A percentile compares a stretch with the other conserved stretches of the same genome.
phyloP scores from a whole-genome alignment of 2,329 filamentous ascomycete genomes.

The Cytospora leucostoma region DNA sequence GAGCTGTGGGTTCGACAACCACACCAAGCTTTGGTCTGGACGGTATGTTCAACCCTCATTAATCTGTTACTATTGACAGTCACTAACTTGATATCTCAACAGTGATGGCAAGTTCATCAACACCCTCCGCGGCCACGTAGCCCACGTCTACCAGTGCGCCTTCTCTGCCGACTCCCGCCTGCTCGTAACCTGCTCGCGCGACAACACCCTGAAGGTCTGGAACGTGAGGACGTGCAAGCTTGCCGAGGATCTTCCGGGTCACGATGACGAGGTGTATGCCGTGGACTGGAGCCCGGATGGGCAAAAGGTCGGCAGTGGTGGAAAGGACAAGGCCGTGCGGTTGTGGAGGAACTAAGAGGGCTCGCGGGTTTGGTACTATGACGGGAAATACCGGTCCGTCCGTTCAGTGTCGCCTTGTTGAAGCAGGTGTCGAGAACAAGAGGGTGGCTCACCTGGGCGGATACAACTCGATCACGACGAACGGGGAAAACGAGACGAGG shows the following conservation, averaged over 20 bases:
- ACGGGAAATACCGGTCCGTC: background rate
- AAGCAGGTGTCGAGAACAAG: background rate
- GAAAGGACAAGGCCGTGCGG: slow-evolving; percentile 81
- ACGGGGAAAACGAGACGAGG: too few relatives aligned
- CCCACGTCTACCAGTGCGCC: slow-evolving; percentile 86
- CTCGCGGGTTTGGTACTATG: background rate
- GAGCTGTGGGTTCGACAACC: slow-evolving; percentile 89
- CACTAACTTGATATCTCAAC: slow-evolving; percentile 8
- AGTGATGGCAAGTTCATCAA: slow-evolving; percentile 77
- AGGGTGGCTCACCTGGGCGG: background rate
- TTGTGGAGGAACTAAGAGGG: slow-evolving; percentile 61
- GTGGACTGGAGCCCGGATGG: slow-evolving; percentile 96
- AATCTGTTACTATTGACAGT: background rate
- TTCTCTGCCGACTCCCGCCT: slow-evolving; percentile 93
- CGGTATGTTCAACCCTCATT: slow-evolving; percentile 45
- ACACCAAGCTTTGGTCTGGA: slow-evolving; percentile 89
- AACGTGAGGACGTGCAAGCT: slow-evolving; percentile 85
- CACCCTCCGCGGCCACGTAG: slow-evolving; percentile 84
- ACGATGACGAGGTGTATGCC: slow-evolving; percentile 90
- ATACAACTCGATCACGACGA: background rate
- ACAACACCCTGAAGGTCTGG: slow-evolving; percentile 94
- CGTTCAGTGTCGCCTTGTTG: background rate
- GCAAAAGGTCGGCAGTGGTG: slow-evolving; percentile 83
- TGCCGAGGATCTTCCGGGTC: slow-evolving; percentile 77
- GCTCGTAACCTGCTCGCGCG: slow-evolving; percentile 84